These are phyloP conservation scores for Xylariaceae sp. DNA, from an alignment of 2,329 filamentous ascomycete species.

Conservation along the genomic window DNA sequence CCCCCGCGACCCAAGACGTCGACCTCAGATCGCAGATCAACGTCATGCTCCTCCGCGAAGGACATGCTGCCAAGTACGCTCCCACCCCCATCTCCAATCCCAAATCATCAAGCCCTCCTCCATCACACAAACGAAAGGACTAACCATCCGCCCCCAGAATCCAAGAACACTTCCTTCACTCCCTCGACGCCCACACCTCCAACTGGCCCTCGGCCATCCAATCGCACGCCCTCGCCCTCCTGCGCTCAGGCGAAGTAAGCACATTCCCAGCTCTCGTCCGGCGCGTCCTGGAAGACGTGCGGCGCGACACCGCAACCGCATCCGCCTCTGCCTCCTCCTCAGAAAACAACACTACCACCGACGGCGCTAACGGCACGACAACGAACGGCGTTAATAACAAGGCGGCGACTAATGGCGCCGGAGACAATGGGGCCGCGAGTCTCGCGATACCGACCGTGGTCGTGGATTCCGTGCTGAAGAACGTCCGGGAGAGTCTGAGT, in stretches of 20 bases:
- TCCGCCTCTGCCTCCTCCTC: constrained; percentile 14
- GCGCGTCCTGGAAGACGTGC: constrained; percentile 58
- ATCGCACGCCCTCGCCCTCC: constrained; percentile 53
- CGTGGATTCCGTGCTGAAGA: constrained; percentile 57
- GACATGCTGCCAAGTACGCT: constrained; percentile 52
- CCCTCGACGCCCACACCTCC: constrained; percentile 52
- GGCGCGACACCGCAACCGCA: constrained; percentile 42
- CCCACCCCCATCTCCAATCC: neutral
- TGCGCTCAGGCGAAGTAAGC: constrained; percentile 54
- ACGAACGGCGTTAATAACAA: constrained; percentile 14
- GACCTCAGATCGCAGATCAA: constrained; percentile 61
- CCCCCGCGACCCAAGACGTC: constrained; percentile 54
- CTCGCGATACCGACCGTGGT: constrained; percentile 55
- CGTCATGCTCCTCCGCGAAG: constrained; percentile 51
- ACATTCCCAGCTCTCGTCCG: constrained; percentile 58
- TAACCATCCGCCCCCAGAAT: constrained; percentile 41
- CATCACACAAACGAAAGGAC: constrained; percentile 5
- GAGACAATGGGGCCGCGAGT: constrained; percentile 29
- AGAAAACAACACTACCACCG: constrained; percentile 12
- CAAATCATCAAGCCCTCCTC: neutral
- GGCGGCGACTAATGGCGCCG: constrained; percentile 27
- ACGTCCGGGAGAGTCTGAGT: constrained; percentile 55
- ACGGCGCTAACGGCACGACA: constrained; percentile 12
- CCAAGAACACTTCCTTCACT: constrained; percentile 58
- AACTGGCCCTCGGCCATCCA: constrained; percentile 61